Evolutionary conservation across 2,329 filamentous ascomycete genomes (phyloP).

Genomic region (Fusarium sp.): DNA sequence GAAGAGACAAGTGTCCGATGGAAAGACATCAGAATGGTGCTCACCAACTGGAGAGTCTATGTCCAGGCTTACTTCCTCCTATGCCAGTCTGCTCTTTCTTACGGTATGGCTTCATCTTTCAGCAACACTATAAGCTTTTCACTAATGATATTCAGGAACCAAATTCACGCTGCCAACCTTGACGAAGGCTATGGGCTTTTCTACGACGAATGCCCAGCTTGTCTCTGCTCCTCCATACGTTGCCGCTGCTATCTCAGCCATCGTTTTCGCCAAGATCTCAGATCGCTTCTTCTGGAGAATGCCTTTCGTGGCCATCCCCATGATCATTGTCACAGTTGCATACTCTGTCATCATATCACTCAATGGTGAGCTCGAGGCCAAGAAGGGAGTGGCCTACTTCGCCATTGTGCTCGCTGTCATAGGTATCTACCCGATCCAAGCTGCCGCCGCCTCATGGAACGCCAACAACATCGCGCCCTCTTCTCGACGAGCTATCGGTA

Average conservation of each 20-base stretch:
- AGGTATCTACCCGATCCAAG: conserved; percentile 44
- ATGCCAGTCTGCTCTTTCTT: conserved; percentile 48
- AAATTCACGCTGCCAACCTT: conserved; percentile 48
- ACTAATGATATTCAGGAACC: conserved; percentile 24
- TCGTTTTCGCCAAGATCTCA: conserved; percentile 73
- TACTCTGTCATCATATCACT: conserved; percentile 44
- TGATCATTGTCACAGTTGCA: conserved; percentile 38
- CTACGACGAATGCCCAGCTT: conserved; percentile 48
- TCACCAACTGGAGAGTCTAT: conserved; percentile 52
- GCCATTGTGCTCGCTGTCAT: conserved; percentile 39
- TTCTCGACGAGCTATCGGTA: conserved; percentile 52
- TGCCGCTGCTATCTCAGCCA: conserved; percentile 72
- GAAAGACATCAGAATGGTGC: conserved; percentile 46
- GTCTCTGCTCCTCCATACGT: conserved; percentile 72
- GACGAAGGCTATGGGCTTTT: conserved; percentile 47
- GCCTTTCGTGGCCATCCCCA: conserved; percentile 43
- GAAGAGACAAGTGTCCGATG: conserved; percentile 42
- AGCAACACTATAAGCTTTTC: not conserved
- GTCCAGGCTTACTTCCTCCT: conserved; percentile 50
- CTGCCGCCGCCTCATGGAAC: conserved; percentile 44
- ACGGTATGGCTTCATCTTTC: conserved; percentile 27
- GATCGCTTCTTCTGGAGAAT: conserved; percentile 67
- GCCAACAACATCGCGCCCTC: conserved; percentile 46
- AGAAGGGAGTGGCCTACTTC: conserved; percentile 43
- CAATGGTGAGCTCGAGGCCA: conserved; percentile 32